Conservation (phyloP, 805 yeast species). For the Ogataea kodamae region DNA sequence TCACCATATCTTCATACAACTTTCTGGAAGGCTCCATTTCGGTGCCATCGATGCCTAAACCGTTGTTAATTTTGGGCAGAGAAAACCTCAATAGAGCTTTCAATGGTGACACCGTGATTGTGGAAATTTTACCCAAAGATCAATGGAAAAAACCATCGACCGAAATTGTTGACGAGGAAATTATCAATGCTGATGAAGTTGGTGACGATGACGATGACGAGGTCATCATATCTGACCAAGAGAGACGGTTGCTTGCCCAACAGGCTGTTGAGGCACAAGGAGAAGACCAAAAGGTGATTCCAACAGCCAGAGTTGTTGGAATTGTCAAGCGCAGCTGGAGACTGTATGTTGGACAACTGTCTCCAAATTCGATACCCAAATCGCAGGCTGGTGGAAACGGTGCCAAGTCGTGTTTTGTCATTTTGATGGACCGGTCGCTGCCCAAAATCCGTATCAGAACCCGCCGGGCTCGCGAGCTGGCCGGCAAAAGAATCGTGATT, state of each 20-base stretch:
- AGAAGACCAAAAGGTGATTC: slow-evolving; percentile 52
- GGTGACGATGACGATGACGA: slow-evolving; percentile 51
- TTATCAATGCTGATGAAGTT: slow-evolving; percentile 54
- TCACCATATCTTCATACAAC: slow-evolving; percentile 80
- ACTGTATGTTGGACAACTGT: slow-evolving; percentile 89
- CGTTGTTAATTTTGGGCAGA: slow-evolving; percentile 77
- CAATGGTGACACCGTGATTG: slow-evolving; percentile 87
- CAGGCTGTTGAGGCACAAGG: slow-evolving; percentile 67
- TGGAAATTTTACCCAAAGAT: slow-evolving; percentile 79
- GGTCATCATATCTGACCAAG: slow-evolving; percentile 57
- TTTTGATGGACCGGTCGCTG: slow-evolving; percentile 82
- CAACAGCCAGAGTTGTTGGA: slow-evolving; percentile 93
- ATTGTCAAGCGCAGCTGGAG: slow-evolving; percentile 91
- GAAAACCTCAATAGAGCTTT: slow-evolving; percentile 86
- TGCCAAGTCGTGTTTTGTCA: slow-evolving; percentile 74
- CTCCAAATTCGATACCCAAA: slow-evolving; percentile 62
- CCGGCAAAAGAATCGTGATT: slow-evolving; percentile 88
- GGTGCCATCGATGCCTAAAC: slow-evolving; percentile 70
- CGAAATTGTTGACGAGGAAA: slow-evolving; percentile 72
- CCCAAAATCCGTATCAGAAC: slow-evolving; percentile 88
- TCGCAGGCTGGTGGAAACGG: slow-evolving; percentile 58
- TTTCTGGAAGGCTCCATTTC: slow-evolving; percentile 82
- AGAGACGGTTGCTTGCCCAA: slow-evolving; percentile 66
- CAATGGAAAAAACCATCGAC: slow-evolving; percentile 88
- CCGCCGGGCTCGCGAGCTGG: slow-evolving; percentile 73